Evolutionary conservation across 805 yeast species (phyloP).

Genomic region (Kazachstania martiniae): DNA sequence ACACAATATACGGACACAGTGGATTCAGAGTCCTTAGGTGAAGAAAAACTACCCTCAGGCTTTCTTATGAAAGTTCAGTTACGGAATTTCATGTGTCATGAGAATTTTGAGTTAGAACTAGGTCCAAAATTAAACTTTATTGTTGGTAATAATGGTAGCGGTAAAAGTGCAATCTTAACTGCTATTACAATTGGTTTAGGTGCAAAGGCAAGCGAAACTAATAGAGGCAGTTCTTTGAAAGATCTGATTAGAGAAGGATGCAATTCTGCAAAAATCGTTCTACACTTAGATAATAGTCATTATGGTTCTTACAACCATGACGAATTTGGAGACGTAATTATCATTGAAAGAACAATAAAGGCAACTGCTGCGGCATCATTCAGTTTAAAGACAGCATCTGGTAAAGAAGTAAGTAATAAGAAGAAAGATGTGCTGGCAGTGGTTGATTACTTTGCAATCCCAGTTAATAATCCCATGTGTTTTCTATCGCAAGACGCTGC

Average conservation of each 20-base stretch:
- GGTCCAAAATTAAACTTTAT: constrained; percentile 80
- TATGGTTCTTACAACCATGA: constrained; percentile 54
- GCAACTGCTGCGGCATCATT: constrained; percentile 44
- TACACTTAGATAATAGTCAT: constrained; percentile 56
- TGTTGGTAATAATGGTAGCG: constrained; percentile 85
- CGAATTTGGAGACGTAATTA: constrained; percentile 56
- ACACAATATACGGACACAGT: constrained; percentile 13
- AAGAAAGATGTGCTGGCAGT: constrained; percentile 59
- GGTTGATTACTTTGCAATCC: constrained; percentile 58
- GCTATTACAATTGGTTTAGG: constrained; percentile 84
- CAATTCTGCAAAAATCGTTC: constrained; percentile 51
- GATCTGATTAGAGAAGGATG: constrained; percentile 71
- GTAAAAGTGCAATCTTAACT: constrained; percentile 79
- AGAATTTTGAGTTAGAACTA: constrained; percentile 58
- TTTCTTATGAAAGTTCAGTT: constrained; percentile 52
- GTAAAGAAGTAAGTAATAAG: constrained; percentile 46
- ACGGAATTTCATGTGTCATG: constrained; percentile 84
- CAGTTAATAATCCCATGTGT: constrained; percentile 84
- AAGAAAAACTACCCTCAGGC: constrained; percentile 40
- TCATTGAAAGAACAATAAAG: constrained; percentile 55
- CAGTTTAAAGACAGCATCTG: constrained; percentile 40
- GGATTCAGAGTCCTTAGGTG: constrained; percentile 1
- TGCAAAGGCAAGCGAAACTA: constrained; percentile 78
- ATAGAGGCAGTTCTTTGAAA: constrained; percentile 64
- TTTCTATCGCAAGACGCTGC: constrained; percentile 92